Base-by-base conservation (phyloP, 2,329 filamentous ascomycete species). In the Paraphoma sp. region DNA sequence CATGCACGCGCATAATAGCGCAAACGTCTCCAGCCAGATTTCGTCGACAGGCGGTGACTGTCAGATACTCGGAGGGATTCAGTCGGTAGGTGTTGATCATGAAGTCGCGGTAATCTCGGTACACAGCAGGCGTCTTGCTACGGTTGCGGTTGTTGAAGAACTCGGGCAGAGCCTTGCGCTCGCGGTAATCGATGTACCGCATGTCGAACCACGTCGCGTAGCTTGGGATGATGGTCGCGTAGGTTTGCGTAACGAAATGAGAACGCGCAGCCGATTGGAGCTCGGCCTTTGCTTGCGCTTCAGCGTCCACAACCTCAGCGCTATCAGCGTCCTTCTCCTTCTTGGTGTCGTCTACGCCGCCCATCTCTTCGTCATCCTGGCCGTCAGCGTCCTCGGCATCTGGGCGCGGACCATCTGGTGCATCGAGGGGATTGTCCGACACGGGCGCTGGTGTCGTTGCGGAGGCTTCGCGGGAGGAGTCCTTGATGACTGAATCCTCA, bases 161-260 rank as follows among this genome's bases (percentile, higher is more conserved):
- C 76, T 99, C 95, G 17, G 94, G 93, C 65, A 99, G 84, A 7
- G 93, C 93, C 79, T 97, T 99, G 74, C 90, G 91, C 81, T 99
- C 95, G 68, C 97, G 90, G 58, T 87, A 87, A 78, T 97, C 91
- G 72, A 99, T 90, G 48, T 86, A 84, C 76, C 93, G 91, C 94
- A 99, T 97, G 78, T 99, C 95, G 76, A 99, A 99, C 95, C 95
- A 99, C 12, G 91, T 95, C 74, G 93, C 96, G 79, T 99, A 99
- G 76, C 94, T 98, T 18, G 95, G 95, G 18, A 99, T 87, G 61
- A 99, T 93, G 72, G 98, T 98, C 60, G 93, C 89, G 74, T 97
- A 94, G 42, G 93, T 96, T 80, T 99, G 95, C 12, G 92, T 88
- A 59, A 97, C 91, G 53, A 99, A 87, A 72, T 98, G 93, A 67